Evolutionary conservation across 2,329 filamentous ascomycete genomes (phyloP).

Genomic region (Penicillium sp.): DNA sequence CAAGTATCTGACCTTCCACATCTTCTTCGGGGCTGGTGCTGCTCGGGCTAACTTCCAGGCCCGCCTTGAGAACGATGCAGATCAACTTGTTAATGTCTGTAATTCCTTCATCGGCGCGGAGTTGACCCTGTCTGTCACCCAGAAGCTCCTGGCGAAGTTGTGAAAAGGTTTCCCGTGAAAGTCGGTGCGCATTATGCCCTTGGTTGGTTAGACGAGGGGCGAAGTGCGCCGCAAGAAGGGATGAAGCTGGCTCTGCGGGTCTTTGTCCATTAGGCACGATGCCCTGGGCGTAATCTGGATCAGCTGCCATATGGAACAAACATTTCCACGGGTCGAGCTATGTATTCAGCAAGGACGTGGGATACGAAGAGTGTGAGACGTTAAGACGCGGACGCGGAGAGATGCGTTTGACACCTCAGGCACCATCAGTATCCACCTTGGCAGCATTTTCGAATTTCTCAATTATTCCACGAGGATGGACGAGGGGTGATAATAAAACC

Average conservation of each 20-base stretch:
- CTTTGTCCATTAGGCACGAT: slow-evolving; percentile 25
- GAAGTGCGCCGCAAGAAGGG: slow-evolving; percentile 84
- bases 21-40: slow-evolving; percentile 65
- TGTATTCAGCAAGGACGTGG: not conserved
- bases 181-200: slow-evolving; percentile 63
- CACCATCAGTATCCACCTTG: slow-evolving; percentile 8
- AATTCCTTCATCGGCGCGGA: slow-evolving; percentile 65
- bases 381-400: slow-evolving; percentile 8
- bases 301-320: slow-evolving; percentile 30
- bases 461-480: not conserved
- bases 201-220: slow-evolving; percentile 77
- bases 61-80: slow-evolving; percentile 79
- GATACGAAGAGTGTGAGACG: slow-evolving; percentile 1
- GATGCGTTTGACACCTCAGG: slow-evolving; percentile 27
- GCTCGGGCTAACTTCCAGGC: slow-evolving; percentile 63
- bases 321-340: slow-evolving; percentile 11
- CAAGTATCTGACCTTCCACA: slow-evolving; percentile 50
- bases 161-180: slow-evolving; percentile 75
- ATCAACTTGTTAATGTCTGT: slow-evolving; percentile 84
- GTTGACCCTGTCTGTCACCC: slow-evolving; percentile 47
- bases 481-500: too few relatives aligned
- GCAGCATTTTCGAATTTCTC: not conserved
- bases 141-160: slow-evolving; percentile 71
- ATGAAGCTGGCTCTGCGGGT: slow-evolving; percentile 57
- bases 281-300: slow-evolving; percentile 23